Evolutionary conservation across 768 basidiomycete genomes (phyloP).

Genomic region (Leccinum subgranulosum): DNA sequence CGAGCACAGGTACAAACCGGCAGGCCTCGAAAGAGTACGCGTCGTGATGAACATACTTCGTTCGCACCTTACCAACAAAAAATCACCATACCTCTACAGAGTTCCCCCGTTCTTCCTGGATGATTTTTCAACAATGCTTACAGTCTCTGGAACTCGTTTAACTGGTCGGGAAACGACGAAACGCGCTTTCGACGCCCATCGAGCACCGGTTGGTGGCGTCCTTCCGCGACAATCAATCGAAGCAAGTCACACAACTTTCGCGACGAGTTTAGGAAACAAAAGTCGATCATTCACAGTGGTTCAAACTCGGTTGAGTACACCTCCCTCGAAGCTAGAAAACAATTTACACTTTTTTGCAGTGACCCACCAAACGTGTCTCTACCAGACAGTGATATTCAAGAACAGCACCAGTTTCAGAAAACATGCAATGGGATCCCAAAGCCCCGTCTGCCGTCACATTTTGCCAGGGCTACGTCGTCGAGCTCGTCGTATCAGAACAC

Average conservation of each 20-base stretch:
- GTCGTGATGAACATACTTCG: slow-evolving; percentile 10
- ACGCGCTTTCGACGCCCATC: background rate
- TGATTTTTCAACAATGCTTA: slow-evolving; percentile 10
- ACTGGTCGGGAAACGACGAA: background rate
- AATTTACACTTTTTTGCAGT: slow-evolving; percentile 1
- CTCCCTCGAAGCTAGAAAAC: background rate
- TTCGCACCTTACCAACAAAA: slow-evolving; percentile 5
- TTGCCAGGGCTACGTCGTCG: background rate
- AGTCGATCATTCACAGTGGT: background rate
- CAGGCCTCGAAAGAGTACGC: slow-evolving; percentile 14
- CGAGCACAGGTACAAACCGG: background rate
- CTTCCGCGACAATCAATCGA: background rate
- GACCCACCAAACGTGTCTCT: background rate
- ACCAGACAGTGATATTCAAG: background rate
- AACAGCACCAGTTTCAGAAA: background rate
- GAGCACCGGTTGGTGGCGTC: background rate
- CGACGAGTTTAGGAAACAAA: background rate
- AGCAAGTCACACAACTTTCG: background rate
- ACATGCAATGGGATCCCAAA: background rate
- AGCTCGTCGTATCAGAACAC: slow-evolving; percentile 5
- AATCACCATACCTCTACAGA: slow-evolving; percentile 9
- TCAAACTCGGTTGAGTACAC: slow-evolving; percentile 13
- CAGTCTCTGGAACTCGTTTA: background rate
- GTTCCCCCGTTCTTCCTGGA: slow-evolving; percentile 16
- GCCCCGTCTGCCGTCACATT: background rate